Percentiles rank a stretch among this genome's conserved stretches.
Evolutionary conservation across 208 protist species (phyloP).

Genomic region (Trypanosoma conorhini): DNA sequence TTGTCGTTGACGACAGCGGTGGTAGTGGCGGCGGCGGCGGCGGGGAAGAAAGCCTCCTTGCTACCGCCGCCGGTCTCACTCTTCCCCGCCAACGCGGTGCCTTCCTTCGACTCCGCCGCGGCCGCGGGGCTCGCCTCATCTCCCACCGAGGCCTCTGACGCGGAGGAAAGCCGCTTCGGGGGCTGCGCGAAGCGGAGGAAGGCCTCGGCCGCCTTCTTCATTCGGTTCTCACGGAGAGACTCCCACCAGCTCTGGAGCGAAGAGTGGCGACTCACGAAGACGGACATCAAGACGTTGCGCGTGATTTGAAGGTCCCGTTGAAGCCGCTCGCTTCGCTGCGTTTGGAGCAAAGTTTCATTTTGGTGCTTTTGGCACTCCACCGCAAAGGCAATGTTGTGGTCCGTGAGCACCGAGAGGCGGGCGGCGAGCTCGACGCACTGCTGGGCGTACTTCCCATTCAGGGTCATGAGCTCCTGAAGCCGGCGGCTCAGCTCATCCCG

Average conservation of each 20-base stretch:
- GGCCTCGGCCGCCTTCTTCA: neutral
- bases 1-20: neutral
- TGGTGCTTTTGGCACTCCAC: constrained; percentile 57
- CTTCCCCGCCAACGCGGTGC: neutral
- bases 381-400: constrained; percentile 72
- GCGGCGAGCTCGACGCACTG: constrained; percentile 72
- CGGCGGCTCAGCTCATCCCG: constrained; percentile 27
- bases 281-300: constrained; percentile 51
- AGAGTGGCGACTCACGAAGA: constrained; percentile 22
- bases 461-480: constrained; percentile 41
- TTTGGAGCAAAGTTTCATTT: constrained; percentile 47
- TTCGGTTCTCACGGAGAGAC: neutral
- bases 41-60: no score
- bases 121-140: neutral
- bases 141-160: neutral
- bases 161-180: neutral
- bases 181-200: neutral
- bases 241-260: constrained; percentile 3
- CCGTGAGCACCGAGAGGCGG: constrained; percentile 64
- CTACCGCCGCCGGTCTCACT: neutral
- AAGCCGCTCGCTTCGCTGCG: constrained; percentile 40
- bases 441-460: constrained; percentile 74
- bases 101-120: neutral
- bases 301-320: constrained; percentile 43
- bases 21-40: no score